Percentiles rank a stretch among this genome's conserved stretches.
phyloP scores from a whole-genome alignment of 768 basidiomycete genomes.

The Kwoniella sp. region DNA sequence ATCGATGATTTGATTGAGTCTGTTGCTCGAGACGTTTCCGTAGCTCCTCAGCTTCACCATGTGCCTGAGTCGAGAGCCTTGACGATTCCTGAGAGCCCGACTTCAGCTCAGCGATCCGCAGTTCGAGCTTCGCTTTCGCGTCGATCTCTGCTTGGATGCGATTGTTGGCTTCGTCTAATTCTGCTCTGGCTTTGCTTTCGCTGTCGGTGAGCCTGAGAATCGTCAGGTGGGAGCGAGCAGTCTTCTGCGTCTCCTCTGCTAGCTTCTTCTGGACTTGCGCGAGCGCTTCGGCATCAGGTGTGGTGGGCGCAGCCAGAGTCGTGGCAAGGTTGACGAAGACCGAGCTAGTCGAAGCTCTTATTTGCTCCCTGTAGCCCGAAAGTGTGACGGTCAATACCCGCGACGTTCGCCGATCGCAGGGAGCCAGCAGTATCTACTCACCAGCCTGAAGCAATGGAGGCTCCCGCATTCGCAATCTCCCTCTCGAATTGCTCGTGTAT shows the following conservation, averaged over 20 bases:
- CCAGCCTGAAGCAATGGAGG: neutral
- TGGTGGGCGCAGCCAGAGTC: neutral
- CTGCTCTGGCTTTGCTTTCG: conserved; percentile 6
- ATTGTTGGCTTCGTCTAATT: conserved; percentile 1
- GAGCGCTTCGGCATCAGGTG: neutral
- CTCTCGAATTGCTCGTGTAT: neutral
- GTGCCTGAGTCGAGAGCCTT: neutral
- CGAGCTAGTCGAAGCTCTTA: neutral
- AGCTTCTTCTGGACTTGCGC: neutral
- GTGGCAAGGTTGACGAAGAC: conserved; percentile 1
- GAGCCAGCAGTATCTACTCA: no score
- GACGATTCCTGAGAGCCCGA: neutral
- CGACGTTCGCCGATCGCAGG: no score
- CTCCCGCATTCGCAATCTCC: neutral
- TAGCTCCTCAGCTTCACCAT: neutral
- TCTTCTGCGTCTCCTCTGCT: neutral
- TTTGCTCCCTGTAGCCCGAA: neutral
- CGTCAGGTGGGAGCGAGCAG: neutral
- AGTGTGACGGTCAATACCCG: no score
- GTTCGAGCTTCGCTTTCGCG: neutral
- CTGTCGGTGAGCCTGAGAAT: conserved; percentile 15
- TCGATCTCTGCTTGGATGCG: neutral
- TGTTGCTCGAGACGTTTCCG: neutral
- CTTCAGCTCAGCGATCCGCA: neutral
- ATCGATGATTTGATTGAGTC: neutral